A percentile compares a stretch with the other conserved stretches of the same genome.
Conservation (phyloP, 1,284 basidiomycete genomes). For the Sporisorium graminicola region DNA sequence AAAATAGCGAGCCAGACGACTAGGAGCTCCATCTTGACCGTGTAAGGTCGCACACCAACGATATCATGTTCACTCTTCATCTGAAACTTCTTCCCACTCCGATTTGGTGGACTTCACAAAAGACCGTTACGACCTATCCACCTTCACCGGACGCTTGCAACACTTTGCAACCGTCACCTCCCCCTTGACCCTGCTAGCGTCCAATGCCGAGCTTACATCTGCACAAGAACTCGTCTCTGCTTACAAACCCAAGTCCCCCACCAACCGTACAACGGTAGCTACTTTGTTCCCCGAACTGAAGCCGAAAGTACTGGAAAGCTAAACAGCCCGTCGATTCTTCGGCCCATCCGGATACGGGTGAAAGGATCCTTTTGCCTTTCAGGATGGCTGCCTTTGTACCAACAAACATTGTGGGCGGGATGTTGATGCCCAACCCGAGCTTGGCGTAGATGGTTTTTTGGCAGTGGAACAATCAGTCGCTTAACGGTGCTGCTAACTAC, state of each 20-base stretch:
- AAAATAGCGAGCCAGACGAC: too few species aligned
- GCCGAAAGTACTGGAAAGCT: conserved; percentile 55
- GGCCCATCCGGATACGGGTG: conserved; percentile 72
- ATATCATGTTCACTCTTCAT: conserved; percentile 20
- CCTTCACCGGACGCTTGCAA: conserved; percentile 70
- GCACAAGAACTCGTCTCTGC: conserved; percentile 41
- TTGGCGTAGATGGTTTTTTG: conserved; percentile 72
- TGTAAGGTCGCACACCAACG: conserved; percentile 33
- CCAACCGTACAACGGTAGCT: conserved; percentile 27
- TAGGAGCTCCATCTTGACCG: too few species aligned
- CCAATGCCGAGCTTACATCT: conserved; percentile 46
- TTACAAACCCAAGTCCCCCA: conserved; percentile 40
- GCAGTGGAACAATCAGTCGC: conserved; percentile 74
- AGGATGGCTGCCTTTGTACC: conserved; percentile 74
- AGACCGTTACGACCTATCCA: conserved; percentile 45
- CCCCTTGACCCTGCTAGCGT: conserved; percentile 73
- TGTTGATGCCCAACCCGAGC: conserved; percentile 62
- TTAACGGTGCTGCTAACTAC: conserved; percentile 70
- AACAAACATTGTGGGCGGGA: conserved; percentile 73
- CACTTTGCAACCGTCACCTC: conserved; percentile 74
- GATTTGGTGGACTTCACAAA: conserved; percentile 50
- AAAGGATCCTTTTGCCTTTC: conserved; percentile 72
- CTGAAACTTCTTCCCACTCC: conserved; percentile 18
- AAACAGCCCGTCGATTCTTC: conserved; percentile 69
- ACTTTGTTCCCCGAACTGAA: conserved; percentile 34